Evolutionary conservation across 2,329 filamentous ascomycete species (phyloP), one percentile per base, ranked within the genome.

Genomic region (Colletotrichum sp.): DNA sequence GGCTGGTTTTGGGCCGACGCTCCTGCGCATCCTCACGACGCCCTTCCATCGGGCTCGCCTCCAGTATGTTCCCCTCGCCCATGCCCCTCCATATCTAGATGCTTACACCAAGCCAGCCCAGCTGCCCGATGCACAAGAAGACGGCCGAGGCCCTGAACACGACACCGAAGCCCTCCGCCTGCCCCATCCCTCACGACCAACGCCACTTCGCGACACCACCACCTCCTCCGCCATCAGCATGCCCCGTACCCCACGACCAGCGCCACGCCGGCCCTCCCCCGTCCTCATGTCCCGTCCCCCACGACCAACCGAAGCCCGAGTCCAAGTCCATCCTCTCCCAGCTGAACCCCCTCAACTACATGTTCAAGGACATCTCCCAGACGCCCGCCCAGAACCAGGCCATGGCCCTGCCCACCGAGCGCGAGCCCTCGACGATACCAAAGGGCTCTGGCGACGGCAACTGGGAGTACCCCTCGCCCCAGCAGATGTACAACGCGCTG

Each of bases 401-500:
- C 6, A 85, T 94, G 30, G 88, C 89, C 28, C 91, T 99, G 1
- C 94, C 96, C 1, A 94, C 96, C 3, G 91, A 93, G 8, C 94
- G 97, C 79, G 96, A 98, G 84, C 87, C 91, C 34, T 98, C 95
- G 1, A 96, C 96, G 1, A 99, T 99, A 79, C 97, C 97, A n/a
- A 94, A 94, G 79, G 95, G 94, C 80, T 92, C 94, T 75, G 90
- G 92, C 64, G 90, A 93, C 68, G 91, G 93, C 62, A 97, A 95
- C 81, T 99, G 97, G 97, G 97, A 98, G 85, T 99, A 99, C 83
- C 97, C 97, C 0, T 98, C 96, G 0, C 96, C 97, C 1, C 97
- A 99, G 87, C 97, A 99, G 85, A 99, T 99, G 97, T 99, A 98
- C 89, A 98, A 99, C 82, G 97, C 97, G 9, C 94, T 99, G 86